phyloP scores from a whole-genome alignment of 345 rosid species.

The Gossypium anomalum region DNA sequence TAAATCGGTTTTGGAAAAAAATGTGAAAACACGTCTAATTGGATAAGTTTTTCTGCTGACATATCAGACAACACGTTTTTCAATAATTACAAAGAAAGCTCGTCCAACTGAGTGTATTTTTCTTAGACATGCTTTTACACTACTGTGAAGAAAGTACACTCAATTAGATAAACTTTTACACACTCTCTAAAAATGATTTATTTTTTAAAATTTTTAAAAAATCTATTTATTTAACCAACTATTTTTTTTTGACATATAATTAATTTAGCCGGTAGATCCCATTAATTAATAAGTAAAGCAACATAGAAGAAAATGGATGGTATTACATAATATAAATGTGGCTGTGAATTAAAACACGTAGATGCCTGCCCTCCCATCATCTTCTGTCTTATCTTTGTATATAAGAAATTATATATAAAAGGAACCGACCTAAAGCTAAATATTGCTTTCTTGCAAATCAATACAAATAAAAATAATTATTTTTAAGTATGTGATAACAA shows the following conservation, averaged over 20 bases:
- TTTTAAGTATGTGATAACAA: neutral
- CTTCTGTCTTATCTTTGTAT: neutral
- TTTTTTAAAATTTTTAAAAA: too few species aligned
- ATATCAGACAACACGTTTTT: rapidly evolving
- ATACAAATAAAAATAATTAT: neutral
- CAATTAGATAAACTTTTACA: rapidly evolving
- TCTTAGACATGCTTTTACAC: rapidly evolving
- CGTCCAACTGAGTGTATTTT: rapidly evolving
- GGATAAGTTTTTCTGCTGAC: rapidly evolving
- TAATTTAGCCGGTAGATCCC: too few species aligned
- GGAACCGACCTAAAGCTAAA: neutral
- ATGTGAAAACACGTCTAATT: rapidly evolving
- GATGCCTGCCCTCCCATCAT: neutral
- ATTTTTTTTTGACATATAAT: too few species aligned
- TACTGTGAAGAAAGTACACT: rapidly evolving
- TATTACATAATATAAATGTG: neutral
- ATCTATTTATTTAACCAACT: too few species aligned
- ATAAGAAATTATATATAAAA: neutral
- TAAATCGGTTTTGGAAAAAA: too few species aligned
- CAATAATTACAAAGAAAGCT: too few species aligned
- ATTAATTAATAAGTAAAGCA: too few species aligned
- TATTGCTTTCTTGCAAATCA: neutral
- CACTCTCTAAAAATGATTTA: rapidly evolving
- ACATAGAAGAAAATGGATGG: too few species aligned
- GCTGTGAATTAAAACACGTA: neutral